Conservation (phyloP, 1,284 basidiomycete species). For the Rhodotorula sp. region DNA sequence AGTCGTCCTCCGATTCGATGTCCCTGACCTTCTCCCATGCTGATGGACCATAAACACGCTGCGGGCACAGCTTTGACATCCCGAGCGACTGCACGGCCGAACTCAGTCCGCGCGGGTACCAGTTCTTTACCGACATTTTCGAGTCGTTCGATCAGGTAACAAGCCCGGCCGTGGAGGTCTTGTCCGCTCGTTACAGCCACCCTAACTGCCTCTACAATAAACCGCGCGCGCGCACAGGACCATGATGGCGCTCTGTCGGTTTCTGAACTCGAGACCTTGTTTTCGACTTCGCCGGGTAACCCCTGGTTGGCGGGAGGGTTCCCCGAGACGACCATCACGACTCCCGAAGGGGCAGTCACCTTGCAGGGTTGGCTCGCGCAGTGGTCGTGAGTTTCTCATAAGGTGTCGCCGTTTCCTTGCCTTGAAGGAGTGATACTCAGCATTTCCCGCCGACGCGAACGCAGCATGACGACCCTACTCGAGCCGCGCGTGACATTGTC, state of each 20-base stretch:
- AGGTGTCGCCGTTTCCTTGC: too few relatives aligned
- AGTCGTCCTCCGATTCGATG: constrained; percentile 35
- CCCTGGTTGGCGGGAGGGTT: constrained; percentile 85
- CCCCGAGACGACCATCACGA: constrained; percentile 84
- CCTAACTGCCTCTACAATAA: background rate
- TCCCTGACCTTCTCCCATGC: background rate
- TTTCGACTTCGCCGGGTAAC: constrained; percentile 91
- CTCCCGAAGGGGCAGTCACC: constrained; percentile 77
- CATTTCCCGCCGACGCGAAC: background rate
- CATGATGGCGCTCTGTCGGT: constrained; percentile 88
- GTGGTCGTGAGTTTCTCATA: constrained; percentile 87
- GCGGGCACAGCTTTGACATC: constrained; percentile 72
- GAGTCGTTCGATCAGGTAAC: constrained; percentile 88
- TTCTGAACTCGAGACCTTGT: constrained; percentile 82
- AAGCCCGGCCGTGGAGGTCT: background rate
- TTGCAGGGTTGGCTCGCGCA: constrained; percentile 97
- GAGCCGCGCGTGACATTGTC: constrained; percentile 88
- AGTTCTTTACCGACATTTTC: constrained; percentile 97
- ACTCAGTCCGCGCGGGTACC: constrained; percentile 86
- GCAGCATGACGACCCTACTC: constrained; percentile 91
- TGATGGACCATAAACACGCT: too few relatives aligned
- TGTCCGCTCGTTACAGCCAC: background rate
- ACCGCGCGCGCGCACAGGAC: constrained; percentile 60
- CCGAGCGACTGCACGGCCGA: constrained; percentile 92
- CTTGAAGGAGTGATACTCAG: background rate